Evolutionary conservation across 495 filamentous ascomycete species (phyloP).

Genomic region (Lepidopterella palustris): DNA sequence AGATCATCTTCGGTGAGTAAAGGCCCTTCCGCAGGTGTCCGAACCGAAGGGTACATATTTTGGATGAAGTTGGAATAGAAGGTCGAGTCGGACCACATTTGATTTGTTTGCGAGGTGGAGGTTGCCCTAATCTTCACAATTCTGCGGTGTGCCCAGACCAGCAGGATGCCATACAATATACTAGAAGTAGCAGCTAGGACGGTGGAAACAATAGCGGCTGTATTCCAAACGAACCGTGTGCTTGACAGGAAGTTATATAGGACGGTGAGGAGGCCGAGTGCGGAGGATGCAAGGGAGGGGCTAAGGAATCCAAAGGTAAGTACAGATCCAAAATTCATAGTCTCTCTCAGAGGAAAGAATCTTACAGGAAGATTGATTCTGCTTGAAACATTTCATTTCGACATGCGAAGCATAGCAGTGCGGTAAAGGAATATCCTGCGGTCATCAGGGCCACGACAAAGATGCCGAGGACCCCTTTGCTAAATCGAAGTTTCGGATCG

Average conservation of each 20-base stretch:
- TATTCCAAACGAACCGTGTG: conserved; percentile 26
- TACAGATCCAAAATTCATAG: background rate
- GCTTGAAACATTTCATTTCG: conserved; percentile 32
- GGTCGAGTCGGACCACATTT: conserved; percentile 19
- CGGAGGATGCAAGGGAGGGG: conserved; percentile 30
- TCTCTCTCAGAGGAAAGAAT: background rate
- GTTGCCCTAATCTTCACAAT: conserved; percentile 19
- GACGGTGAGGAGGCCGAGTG: conserved; percentile 35
- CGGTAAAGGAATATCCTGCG: conserved; percentile 37
- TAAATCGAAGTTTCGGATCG: conserved; percentile 29
- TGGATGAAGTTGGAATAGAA: conserved; percentile 34
- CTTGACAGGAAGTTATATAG: conserved; percentile 37
- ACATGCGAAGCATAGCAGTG: conserved; percentile 35
- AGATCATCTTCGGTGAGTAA: conserved; percentile 35
- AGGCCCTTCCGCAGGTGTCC: conserved; percentile 9
- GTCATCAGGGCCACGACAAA: conserved; percentile 36
- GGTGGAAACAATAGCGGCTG: conserved; percentile 29
- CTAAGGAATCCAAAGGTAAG: conserved; percentile 9
- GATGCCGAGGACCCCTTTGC: conserved; percentile 31
- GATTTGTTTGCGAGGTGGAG: background rate
- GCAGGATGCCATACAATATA: conserved; percentile 32
- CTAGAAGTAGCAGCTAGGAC: conserved; percentile 29
- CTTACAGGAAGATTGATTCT: conserved; percentile 35
- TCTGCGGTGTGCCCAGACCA: conserved; percentile 34
- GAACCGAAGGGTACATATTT: conserved; percentile 27